These are phyloP conservation scores for Cutaneotrichosporon sp. DNA, from an alignment of 1,284 basidiomycete species.

Conservation along the genomic window DNA sequence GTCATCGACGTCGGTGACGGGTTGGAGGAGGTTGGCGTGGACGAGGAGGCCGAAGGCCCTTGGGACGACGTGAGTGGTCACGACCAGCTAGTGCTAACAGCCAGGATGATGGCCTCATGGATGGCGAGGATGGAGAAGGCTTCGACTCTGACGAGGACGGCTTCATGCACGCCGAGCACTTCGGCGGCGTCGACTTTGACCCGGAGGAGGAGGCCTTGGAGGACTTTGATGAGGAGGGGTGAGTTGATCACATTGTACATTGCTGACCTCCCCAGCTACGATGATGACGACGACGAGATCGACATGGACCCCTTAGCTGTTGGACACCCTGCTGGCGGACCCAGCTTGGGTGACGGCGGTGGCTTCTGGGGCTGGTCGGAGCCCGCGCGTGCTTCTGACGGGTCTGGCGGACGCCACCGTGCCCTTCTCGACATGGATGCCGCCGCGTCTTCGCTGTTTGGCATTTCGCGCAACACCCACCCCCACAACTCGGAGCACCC, in stretches of 20 bases:
- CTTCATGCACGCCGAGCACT: conserved; percentile 55
- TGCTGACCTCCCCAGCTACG: too few relatives aligned
- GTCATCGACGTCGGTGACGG: conserved; percentile 25
- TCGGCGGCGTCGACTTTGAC: conserved; percentile 44
- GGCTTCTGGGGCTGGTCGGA: conserved; percentile 43
- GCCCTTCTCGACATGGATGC: conserved; percentile 23
- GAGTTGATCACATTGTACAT: not conserved
- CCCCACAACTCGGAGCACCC: conserved; percentile 74
- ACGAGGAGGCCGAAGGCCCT: conserved; percentile 27
- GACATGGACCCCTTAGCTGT: conserved; percentile 15
- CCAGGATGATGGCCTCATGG: conserved; percentile 58
- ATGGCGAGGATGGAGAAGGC: conserved; percentile 35
- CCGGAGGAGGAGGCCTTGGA: conserved; percentile 55
- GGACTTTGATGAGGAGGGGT: conserved; percentile 25
- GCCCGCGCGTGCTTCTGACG: conserved; percentile 3
- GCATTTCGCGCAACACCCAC: conserved; percentile 17
- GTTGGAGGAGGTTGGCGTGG: conserved; percentile 32
- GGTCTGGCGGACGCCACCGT: conserved; percentile 1
- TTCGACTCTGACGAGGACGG: conserved; percentile 59
- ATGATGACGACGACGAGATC: conserved; percentile 17
- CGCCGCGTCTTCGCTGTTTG: conserved; percentile 28
- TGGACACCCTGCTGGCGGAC: conserved; percentile 5
- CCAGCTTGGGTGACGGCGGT: conserved; percentile 8
- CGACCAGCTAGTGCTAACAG: not conserved
- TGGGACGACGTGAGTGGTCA: conserved; percentile 35